Percentiles rank a stretch among this genome's conserved stretches.
phyloP scores from a whole-genome alignment of 805 yeast genomes.

The Ogataea thermomethanolica region DNA sequence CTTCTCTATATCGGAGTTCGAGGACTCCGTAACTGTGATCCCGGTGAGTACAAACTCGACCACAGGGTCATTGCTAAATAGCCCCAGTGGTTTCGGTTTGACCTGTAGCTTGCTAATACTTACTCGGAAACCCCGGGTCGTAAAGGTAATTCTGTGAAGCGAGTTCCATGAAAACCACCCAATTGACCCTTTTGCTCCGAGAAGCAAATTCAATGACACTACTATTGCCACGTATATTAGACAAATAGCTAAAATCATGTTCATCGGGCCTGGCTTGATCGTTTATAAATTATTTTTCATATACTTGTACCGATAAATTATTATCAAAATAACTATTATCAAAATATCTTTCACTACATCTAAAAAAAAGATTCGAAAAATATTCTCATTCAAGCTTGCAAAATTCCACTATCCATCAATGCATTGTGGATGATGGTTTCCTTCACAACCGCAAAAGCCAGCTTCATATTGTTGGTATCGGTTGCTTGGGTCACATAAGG shows the following conservation, averaged over 20 bases:
- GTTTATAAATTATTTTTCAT: not conserved
- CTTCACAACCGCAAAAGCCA: constrained; percentile 65
- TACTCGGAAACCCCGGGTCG: constrained; percentile 7
- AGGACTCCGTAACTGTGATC: not conserved
- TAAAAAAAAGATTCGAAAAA: not conserved
- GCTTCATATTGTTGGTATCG: constrained; percentile 81
- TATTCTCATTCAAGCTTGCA: constrained; percentile 27
- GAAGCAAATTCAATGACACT: constrained; percentile 12
- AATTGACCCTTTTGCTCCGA: constrained; percentile 20
- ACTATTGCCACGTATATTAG: constrained; percentile 10
- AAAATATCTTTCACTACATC: not conserved
- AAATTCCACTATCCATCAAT: constrained; percentile 52
- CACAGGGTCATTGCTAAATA: constrained; percentile 5
- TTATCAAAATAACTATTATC: not conserved
- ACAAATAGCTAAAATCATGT: constrained; percentile 2
- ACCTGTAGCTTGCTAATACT: constrained; percentile 16
- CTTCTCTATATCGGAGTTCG: not conserved
- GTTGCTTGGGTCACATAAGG: constrained; percentile 96
- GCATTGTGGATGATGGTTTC: constrained; percentile 56
- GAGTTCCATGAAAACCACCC: constrained; percentile 26
- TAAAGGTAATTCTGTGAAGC: constrained; percentile 15
- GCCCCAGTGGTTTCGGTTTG: constrained; percentile 18
- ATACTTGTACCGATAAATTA: not conserved
- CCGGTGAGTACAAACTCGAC: not conserved
- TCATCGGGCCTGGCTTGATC: not conserved